Evolutionary conservation across 1,284 basidiomycete genomes (phyloP).

Genomic region (Erythrobasidium hasegawianum): DNA sequence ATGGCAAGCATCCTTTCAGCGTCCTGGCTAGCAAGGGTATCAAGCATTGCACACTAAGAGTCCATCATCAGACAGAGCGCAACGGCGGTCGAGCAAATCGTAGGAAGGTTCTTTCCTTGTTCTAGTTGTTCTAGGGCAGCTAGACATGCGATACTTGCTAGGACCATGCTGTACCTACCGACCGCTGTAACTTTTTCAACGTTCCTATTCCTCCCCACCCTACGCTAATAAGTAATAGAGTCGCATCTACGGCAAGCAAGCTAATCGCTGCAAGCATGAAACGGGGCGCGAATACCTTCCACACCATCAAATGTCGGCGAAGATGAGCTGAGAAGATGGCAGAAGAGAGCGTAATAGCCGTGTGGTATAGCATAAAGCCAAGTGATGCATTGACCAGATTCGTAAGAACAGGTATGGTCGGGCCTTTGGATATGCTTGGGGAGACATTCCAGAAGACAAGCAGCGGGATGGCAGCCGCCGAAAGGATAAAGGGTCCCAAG

Average conservation of each 20-base stretch:
- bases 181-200: constrained; percentile 28
- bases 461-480: constrained; percentile 62
- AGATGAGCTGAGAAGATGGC: constrained; percentile 72
- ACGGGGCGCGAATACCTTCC: constrained; percentile 95
- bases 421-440: constrained; percentile 52
- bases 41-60: neutral
- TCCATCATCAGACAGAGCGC: neutral
- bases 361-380: constrained; percentile 67
- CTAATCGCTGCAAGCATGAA: constrained; percentile 71
- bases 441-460: constrained; percentile 82
- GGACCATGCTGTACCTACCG: constrained; percentile 34
- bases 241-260: constrained; percentile 53
- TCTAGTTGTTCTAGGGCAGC: neutral
- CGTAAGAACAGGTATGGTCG: constrained; percentile 47
- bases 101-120: neutral
- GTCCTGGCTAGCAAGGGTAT: neutral
- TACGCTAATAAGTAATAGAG: constrained; percentile 46
- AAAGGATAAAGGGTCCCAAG: constrained; percentile 67
- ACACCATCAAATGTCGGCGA: constrained; percentile 92
- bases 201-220: constrained; percentile 33
- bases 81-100: neutral
- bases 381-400: constrained; percentile 57
- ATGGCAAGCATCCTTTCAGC: neutral
- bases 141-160: constrained; percentile 9
- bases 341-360: constrained; percentile 63